Percentiles rank a stretch among this genome's conserved stretches.
phyloP scores from a whole-genome alignment of 257 asterid species.

The Plantago elongata region DNA sequence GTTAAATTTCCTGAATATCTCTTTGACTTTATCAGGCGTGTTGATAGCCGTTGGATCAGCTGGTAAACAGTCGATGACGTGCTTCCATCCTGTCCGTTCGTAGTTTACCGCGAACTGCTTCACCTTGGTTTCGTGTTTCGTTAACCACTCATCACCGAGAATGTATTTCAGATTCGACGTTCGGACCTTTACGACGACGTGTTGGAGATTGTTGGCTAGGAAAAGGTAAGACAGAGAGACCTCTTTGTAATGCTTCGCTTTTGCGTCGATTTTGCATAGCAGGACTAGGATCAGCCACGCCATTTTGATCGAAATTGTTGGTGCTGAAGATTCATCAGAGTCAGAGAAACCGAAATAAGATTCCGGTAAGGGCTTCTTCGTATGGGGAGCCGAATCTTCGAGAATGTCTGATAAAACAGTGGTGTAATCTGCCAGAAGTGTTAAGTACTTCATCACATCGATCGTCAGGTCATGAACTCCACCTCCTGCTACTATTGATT shows the following conservation, averaged over 20 bases:
- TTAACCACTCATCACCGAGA: constrained; percentile 70
- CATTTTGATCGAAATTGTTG: constrained; percentile 41
- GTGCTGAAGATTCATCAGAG: constrained; percentile 48
- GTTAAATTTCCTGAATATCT: constrained; percentile 56
- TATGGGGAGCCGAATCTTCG: constrained; percentile 38
- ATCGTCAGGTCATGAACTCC: constrained; percentile 54
- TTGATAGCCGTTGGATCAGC: constrained; percentile 34
- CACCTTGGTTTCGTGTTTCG: constrained; percentile 53
- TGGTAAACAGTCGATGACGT: constrained; percentile 52
- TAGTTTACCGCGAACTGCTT: constrained; percentile 46
- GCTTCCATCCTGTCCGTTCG: constrained; percentile 73
- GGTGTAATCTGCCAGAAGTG: constrained; percentile 69
- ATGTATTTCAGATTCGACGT: constrained; percentile 61
- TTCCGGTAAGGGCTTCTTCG: constrained; percentile 37
- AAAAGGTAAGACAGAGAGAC: constrained; percentile 53
- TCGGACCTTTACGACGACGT: constrained; percentile 52
- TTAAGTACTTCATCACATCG: constrained; percentile 55
- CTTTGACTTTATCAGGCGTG: constrained; percentile 37
- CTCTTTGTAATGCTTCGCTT: constrained; percentile 66
- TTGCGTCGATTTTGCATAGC: constrained; percentile 65
- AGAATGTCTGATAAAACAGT: constrained; percentile 45
- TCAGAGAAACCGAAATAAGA: constrained; percentile 47
- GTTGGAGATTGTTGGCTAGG: constrained; percentile 71
- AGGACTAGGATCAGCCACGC: constrained; percentile 64
- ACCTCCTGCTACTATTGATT: constrained; percentile 53